Conservation (phyloP, 2,329 filamentous ascomycete genomes). For the Anisogramma anomala region DNA sequence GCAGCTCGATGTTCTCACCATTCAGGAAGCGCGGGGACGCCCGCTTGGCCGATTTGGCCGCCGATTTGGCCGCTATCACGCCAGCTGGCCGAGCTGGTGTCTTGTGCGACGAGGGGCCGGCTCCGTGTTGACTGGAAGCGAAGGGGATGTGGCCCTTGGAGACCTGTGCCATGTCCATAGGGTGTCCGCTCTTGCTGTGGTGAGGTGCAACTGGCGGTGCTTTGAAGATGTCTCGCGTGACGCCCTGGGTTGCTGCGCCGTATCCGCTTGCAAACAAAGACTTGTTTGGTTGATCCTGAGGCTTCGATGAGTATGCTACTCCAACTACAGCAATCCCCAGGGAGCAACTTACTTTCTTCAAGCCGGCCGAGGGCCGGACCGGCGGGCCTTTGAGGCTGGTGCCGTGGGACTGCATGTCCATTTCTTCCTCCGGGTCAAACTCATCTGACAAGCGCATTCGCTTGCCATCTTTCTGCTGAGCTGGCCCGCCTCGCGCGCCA, state of each 20-base stretch:
- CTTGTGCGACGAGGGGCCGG: slow-evolving; percentile 45
- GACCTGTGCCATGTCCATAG: slow-evolving; percentile 75
- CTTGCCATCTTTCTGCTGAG: slow-evolving; percentile 65
- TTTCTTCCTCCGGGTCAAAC: slow-evolving; percentile 44
- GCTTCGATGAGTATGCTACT: slow-evolving; percentile 23
- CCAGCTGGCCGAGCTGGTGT: slow-evolving; percentile 51
- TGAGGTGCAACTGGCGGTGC: slow-evolving; percentile 50
- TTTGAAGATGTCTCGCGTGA: slow-evolving; percentile 51
- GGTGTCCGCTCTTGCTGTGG: slow-evolving; percentile 56
- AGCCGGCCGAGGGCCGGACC: slow-evolving; percentile 63
- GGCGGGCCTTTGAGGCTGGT: slow-evolving; percentile 65
- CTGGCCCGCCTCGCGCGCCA: slow-evolving; percentile 40
- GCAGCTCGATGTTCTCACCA: slow-evolving; percentile 81
- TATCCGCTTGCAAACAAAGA: slow-evolving; percentile 51
- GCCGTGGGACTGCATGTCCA: slow-evolving; percentile 45
- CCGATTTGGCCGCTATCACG: slow-evolving; percentile 38
- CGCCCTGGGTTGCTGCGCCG: slow-evolving; percentile 41
- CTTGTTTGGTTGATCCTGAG: slow-evolving; percentile 49
- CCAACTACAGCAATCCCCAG: background rate
- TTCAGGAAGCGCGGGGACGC: slow-evolving; percentile 80
- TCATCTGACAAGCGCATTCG: slow-evolving; percentile 67
- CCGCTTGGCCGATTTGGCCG: slow-evolving; percentile 47
- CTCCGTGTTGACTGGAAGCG: slow-evolving; percentile 54
- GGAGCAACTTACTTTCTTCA: slow-evolving; percentile 50
- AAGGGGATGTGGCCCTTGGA: slow-evolving; percentile 86